Evolutionary conservation across 768 basidiomycete genomes (phyloP).

Genomic region (Lepiota venenata): DNA sequence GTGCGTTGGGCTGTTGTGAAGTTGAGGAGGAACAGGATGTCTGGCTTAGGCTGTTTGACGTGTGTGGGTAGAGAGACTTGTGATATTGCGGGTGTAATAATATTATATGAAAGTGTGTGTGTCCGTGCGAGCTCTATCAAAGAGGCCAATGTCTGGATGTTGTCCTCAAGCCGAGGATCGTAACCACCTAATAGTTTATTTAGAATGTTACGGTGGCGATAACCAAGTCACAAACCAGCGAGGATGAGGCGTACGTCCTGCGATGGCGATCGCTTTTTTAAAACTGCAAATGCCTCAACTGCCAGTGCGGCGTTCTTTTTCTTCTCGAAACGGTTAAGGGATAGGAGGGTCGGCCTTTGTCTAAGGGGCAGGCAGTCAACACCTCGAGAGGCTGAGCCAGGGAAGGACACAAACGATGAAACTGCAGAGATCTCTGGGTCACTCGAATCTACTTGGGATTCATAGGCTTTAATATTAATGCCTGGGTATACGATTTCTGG

Average conservation of each 20-base stretch:
- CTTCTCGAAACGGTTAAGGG: constrained; percentile 91
- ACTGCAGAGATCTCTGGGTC: constrained; percentile 54
- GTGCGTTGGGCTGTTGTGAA: constrained; percentile 84
- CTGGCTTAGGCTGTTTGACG: constrained; percentile 31
- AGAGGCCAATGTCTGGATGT: constrained; percentile 60
- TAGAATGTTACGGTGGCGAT: background rate
- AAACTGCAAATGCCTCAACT: constrained; percentile 66
- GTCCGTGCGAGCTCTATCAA: constrained; percentile 59
- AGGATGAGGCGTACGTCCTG: constrained; percentile 65
- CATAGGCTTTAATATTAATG: constrained; percentile 80
- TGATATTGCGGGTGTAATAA: constrained; percentile 48
- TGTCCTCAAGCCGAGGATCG: constrained; percentile 85
- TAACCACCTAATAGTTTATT: constrained; percentile 64
- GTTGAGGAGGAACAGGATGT: constrained; percentile 88
- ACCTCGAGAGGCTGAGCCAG: background rate
- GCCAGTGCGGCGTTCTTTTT: constrained; percentile 93
- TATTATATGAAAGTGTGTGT: constrained; percentile 53
- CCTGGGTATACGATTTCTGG: constrained; percentile 94
- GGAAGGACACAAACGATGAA: constrained; percentile 48
- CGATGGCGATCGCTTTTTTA: constrained; percentile 30
- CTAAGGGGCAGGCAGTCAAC: constrained; percentile 27
- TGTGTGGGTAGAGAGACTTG: constrained; percentile 17
- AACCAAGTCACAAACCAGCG: constrained; percentile 49
- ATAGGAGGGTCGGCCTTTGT: constrained; percentile 70
- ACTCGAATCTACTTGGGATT: constrained; percentile 33